phyloP scores from a whole-genome alignment of 805 yeast genomes.

The Wickerhamomyces ciferrii region DNA sequence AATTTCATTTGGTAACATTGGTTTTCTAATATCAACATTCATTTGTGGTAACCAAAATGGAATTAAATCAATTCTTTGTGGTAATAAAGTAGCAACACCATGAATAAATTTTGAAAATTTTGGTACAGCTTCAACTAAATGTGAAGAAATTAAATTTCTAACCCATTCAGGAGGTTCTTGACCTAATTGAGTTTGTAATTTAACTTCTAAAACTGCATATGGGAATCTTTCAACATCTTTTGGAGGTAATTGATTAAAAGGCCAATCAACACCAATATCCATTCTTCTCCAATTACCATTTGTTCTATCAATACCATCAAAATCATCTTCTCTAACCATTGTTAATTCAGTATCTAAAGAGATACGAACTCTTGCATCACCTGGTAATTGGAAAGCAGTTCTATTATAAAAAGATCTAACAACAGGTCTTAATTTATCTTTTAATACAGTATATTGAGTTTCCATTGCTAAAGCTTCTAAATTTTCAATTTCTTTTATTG shows the following conservation, averaged over 20 bases:
- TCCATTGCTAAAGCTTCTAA: conserved; percentile 90
- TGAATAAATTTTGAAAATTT: conserved; percentile 96
- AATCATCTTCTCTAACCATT: conserved; percentile 97
- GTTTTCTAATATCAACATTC: conserved; percentile 93
- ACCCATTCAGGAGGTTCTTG: conserved; percentile 99
- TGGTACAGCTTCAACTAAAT: conserved; percentile 96
- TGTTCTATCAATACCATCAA: conserved; percentile 89
- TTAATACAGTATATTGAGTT: conserved; percentile 84
- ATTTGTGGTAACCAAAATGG: conserved; percentile 99
- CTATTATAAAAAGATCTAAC: conserved; percentile 95
- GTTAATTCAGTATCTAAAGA: conserved; percentile 94
- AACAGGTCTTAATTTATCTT: conserved; percentile 85
- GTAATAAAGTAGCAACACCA: conserved; percentile 89
- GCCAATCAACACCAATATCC: conserved; percentile 98
- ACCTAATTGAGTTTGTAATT: conserved; percentile 94
- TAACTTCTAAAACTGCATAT: conserved; percentile 95
- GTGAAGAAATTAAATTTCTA: conserved; percentile 83
- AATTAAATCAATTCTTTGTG: conserved; percentile 74
- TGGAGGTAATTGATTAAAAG: conserved; percentile 81
- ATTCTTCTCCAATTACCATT: conserved; percentile 95
- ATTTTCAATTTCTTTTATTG: conserved; percentile 81
- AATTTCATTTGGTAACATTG: conserved; percentile 37
- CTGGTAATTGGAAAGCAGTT: conserved; percentile 98
- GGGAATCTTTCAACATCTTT: conserved; percentile 91
- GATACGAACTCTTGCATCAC: conserved; percentile 98